Conservation (phyloP, 495 filamentous ascomycete genomes). For the Penicillium malachiteum region DNA sequence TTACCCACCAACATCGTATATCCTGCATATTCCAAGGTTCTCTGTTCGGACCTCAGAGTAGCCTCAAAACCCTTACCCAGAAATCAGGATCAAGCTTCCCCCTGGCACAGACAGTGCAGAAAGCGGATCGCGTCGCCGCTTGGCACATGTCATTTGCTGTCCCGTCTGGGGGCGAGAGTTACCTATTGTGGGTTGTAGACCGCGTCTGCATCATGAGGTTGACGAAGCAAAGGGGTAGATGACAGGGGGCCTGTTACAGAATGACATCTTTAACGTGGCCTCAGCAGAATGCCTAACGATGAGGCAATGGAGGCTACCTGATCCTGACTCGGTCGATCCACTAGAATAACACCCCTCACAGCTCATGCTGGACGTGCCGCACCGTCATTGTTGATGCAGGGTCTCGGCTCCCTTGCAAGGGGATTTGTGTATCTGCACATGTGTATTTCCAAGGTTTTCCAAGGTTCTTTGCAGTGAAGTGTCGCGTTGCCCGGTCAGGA, state of each 20-base stretch:
- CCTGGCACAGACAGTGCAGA: slow-evolving; percentile 17
- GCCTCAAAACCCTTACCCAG: slow-evolving; percentile 1
- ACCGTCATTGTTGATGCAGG: slow-evolving; percentile 14
- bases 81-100: slow-evolving; percentile 16
- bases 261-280: not conserved
- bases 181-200: not conserved
- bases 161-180: slow-evolving; percentile 4
- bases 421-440: not conserved
- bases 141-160: slow-evolving; percentile 25
- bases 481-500: no score
- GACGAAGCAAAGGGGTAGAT: not conserved
- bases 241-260: slow-evolving; percentile 8
- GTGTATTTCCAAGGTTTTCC: no score
- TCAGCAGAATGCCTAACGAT: no score
- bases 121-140: slow-evolving; percentile 19
- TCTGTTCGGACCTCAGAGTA: not conserved
- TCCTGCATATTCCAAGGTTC: not conserved
- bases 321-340: not conserved
- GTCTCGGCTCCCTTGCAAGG: slow-evolving; percentile 23
- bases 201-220: not conserved
- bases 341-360: slow-evolving; percentile 1
- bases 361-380: not conserved
- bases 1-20: not conserved
- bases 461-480: no score
- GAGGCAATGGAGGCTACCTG: not conserved